Conservation (phyloP, 495 filamentous ascomycete species). For the Penicillium longicatenatum region DNA sequence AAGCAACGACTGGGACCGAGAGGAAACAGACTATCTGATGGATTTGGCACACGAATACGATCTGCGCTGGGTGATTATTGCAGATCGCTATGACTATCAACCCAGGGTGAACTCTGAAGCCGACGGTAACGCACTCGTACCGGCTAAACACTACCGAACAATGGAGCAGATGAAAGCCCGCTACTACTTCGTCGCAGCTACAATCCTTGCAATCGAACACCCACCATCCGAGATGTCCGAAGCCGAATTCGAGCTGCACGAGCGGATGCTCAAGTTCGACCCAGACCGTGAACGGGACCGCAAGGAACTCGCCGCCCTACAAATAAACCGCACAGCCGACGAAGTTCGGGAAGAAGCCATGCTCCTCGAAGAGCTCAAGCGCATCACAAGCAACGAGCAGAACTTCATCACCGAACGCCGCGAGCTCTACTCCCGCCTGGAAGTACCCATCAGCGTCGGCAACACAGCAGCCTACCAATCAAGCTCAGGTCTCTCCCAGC, state of each 20-base stretch:
- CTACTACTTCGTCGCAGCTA: constrained; percentile 84
- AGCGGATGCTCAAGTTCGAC: constrained; percentile 84
- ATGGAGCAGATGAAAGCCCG: constrained; percentile 91
- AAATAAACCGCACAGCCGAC: constrained; percentile 77
- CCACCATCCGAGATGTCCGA: constrained; percentile 83
- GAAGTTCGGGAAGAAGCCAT: constrained; percentile 91
- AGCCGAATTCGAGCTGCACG: constrained; percentile 76
- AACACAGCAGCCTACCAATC: constrained; percentile 72
- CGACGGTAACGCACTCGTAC: constrained; percentile 41
- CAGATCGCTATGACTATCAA: constrained; percentile 85
- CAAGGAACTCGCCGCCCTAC: constrained; percentile 79
- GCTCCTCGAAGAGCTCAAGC: constrained; percentile 82
- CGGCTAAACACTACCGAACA: constrained; percentile 52
- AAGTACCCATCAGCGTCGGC: constrained; percentile 69
- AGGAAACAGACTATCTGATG: constrained; percentile 92
- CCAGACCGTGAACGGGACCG: constrained; percentile 71
- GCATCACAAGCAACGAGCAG: constrained; percentile 81
- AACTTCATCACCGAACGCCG: constrained; percentile 81
- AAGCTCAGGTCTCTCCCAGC: constrained; percentile 72
- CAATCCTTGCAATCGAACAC: constrained; percentile 80
- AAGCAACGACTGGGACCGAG: constrained; percentile 78
- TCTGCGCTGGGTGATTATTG: constrained; percentile 87
- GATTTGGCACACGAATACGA: constrained; percentile 72
- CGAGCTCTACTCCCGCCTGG: constrained; percentile 87
- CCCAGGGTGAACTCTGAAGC: constrained; percentile 46